Evolutionary conservation across 2,329 filamentous ascomycete species (phyloP), one percentile per base, ranked within the genome.

Genomic region (Hymenotorrendiella dingleyae): DNA sequence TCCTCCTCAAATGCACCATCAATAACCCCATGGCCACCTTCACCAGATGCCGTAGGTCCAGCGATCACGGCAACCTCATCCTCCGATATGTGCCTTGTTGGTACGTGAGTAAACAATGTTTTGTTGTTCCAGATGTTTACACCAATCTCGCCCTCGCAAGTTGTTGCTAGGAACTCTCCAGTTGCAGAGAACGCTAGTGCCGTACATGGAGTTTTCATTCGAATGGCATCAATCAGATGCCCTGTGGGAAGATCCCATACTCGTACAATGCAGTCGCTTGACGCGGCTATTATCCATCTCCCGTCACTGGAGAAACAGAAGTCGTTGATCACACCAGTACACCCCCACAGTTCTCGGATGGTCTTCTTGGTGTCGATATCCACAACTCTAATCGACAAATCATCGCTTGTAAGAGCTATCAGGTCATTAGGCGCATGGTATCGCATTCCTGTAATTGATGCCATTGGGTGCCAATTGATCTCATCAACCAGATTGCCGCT

Each of bases 91-190:
- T 93, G 86, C 16, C 84, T 75, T 1, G 89, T 94, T 0, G 90
- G 83, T 0, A 95, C 80, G 55, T 95, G 89, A 43, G 82, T 86
- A 70, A 95, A 98, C 1, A 97, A 71, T 0, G 85, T 84, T 58
- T 86, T 86, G 66, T 98, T 98, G 17, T 87, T 96, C 91, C 93
- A 98, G 36, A 98, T 78, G 54, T 87, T 83, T n/a, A 98, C 83
- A 10, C 93, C 93, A 1, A 95, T 76, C 50, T 83, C 80, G 44
- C 84, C 85, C 41, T 88, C 80, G 40, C 89, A 82, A 0, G 89
- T 84, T 3, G 90, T 93, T 3, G 93, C 93, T n/a, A 98, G 75
- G 56, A 89, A 97, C 59, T 98, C 93, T 11, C 91, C 93, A 0
- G 88, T 94, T 1, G 74, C 73, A 0, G 93, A 95, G 70, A 97